Conservation (phyloP, 2,329 filamentous ascomycete species). For the Colletotrichum tanaceti region DNA sequence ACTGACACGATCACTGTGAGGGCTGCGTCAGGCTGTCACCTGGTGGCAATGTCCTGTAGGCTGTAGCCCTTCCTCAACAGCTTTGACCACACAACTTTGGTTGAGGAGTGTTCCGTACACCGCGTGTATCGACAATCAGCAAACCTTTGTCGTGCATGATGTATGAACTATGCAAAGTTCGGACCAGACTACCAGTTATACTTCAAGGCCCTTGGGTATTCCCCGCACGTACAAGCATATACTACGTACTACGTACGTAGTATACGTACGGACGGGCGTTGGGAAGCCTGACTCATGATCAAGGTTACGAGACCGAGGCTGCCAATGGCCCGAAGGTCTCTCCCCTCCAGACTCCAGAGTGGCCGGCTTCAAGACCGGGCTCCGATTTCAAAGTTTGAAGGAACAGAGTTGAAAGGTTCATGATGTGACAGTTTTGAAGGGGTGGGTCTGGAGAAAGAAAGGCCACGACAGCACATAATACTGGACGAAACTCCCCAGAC, state of each 20-base stretch:
- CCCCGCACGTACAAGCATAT: no score
- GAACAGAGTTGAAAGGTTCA: no score
- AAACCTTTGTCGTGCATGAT: background rate
- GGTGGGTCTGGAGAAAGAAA: no score
- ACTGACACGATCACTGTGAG: background rate
- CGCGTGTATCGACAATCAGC: slow-evolving; percentile 1
- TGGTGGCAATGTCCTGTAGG: no score
- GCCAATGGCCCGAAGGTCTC: background rate
- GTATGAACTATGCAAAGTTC: background rate
- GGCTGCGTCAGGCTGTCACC: background rate
- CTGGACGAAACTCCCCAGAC: no score
- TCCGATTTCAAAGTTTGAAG: background rate
- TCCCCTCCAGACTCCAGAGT: no score
- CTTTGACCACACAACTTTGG: background rate
- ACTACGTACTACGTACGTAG: no score
- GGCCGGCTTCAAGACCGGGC: background rate
- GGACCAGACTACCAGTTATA: no score
- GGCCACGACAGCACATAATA: no score
- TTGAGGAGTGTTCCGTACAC: no score
- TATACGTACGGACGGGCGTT: background rate
- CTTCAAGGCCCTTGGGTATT: background rate
- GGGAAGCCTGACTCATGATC: background rate
- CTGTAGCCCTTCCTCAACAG: background rate
- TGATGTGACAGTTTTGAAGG: no score
- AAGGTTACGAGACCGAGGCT: background rate